Conservation (phyloP, 2,329 filamentous ascomycete species). For the Aspergillus arachidicola region DNA sequence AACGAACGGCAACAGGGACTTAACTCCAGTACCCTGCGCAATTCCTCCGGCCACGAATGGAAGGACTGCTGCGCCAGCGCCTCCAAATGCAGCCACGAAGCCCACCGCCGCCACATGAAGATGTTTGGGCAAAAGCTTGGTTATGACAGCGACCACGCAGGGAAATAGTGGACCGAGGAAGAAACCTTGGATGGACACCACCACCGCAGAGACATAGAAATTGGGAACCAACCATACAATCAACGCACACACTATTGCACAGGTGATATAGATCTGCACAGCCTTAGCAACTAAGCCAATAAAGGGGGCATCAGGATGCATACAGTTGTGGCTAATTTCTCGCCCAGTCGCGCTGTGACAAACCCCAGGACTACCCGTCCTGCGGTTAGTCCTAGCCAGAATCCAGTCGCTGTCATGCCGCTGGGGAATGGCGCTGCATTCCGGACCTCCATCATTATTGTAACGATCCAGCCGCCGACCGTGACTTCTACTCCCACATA, state of each 20-base stretch:
- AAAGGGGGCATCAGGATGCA: conserved; percentile 2
- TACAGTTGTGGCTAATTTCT: conserved; percentile 63
- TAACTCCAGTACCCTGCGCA: conserved; percentile 58
- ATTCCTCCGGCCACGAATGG: conserved; percentile 48
- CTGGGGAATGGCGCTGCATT: conserved; percentile 68
- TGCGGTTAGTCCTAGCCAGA: conserved; percentile 79
- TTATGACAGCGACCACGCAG: conserved; percentile 70
- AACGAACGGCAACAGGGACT: conserved; percentile 61
- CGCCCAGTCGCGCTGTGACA: conserved; percentile 67
- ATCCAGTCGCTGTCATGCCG: conserved; percentile 75
- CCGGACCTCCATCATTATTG: conserved; percentile 78
- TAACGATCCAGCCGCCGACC: conserved; percentile 78
- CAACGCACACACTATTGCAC: conserved; percentile 66
- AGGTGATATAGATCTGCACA: conserved; percentile 58
- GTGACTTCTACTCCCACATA: conserved; percentile 75
- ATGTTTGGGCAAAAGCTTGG: conserved; percentile 71
- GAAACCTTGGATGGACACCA: conserved; percentile 72
- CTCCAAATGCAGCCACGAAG: conserved; percentile 76
- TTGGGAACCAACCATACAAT: conserved; percentile 80
- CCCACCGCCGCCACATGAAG: conserved; percentile 79
- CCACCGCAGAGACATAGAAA: conserved; percentile 73
- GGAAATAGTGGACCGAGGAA: conserved; percentile 82
- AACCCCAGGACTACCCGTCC: conserved; percentile 75
- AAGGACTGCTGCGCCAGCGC: conserved; percentile 61
- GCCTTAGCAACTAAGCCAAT: background rate